Percentiles rank a stretch among this genome's conserved stretches.
These are phyloP conservation scores for Dicorynia guianensis DNA, from an alignment of 306 rosid genomes.

Conservation along the genomic window DNA sequence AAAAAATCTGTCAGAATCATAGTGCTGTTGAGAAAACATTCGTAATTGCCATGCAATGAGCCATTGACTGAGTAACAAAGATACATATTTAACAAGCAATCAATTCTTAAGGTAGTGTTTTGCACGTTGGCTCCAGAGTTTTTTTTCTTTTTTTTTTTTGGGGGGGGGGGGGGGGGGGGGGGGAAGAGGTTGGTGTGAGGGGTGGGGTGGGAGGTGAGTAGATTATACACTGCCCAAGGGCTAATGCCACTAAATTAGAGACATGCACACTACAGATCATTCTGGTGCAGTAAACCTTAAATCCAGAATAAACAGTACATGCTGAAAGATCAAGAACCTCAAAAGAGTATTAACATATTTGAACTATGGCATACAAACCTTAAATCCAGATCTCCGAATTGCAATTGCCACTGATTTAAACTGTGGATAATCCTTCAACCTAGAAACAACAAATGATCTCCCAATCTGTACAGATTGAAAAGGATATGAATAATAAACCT, in stretches of 20 bases:
- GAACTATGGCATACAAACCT: constrained; percentile 62
- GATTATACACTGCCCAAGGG: background rate
- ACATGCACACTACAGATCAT: background rate
- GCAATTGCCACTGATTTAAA: constrained; percentile 82
- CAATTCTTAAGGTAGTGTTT: background rate
- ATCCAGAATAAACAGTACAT: background rate
- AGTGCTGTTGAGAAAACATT: constrained; percentile 15
- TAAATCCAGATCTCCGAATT: constrained; percentile 80
- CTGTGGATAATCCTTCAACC: constrained; percentile 92
- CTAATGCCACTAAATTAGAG: constrained; percentile 19
- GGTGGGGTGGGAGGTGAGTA: constrained; percentile 1
- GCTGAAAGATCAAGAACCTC: background rate
- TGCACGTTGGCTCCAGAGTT: background rate
- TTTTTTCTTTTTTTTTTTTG: too few species aligned
- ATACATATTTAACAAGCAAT: background rate
- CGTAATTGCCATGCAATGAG: constrained; percentile 7
- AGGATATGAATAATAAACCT: constrained; percentile 28
- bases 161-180: background rate
- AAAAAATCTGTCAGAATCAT: constrained; percentile 6
- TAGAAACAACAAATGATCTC: constrained; percentile 72
- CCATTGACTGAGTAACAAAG: background rate
- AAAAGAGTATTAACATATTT: background rate
- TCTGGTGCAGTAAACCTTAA: background rate
- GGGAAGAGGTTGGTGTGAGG: too few species aligned
- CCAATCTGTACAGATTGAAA: constrained; percentile 68